phyloP scores from a whole-genome alignment of 2,329 filamentous ascomycete species.

The Phyllosticta paracitricarpa region DNA sequence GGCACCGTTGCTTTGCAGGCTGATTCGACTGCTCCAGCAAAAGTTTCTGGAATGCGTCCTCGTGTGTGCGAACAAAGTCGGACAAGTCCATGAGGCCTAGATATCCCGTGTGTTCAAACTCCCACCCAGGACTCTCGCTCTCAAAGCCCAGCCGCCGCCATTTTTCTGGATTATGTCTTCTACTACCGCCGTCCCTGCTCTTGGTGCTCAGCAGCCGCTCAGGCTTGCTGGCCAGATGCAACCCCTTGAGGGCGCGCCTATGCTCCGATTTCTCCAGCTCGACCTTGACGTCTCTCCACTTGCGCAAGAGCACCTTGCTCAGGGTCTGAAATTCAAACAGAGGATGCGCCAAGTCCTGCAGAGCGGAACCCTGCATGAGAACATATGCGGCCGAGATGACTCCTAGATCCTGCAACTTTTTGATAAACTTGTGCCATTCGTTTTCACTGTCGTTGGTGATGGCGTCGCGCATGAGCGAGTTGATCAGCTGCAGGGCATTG shows the following conservation, averaged over 20 bases:
- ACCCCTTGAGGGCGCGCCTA: constrained; percentile 70
- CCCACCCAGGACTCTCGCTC: constrained; percentile 72
- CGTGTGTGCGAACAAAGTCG: constrained; percentile 84
- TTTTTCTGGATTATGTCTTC: constrained; percentile 75
- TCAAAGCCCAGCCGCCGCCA: constrained; percentile 91
- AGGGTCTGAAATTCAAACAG: constrained; percentile 87
- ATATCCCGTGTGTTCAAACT: constrained; percentile 80
- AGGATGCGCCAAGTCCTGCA: constrained; percentile 84
- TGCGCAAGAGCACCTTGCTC: constrained; percentile 76
- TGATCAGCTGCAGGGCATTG: constrained; percentile 90
- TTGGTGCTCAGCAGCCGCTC: constrained; percentile 40
- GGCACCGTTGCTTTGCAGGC: constrained; percentile 64
- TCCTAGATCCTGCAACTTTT: constrained; percentile 81
- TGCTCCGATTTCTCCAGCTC: constrained; percentile 85
- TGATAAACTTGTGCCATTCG: constrained; percentile 95
- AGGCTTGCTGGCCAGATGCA: constrained; percentile 74
- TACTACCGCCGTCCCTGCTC: constrained; percentile 35
- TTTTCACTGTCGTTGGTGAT: constrained; percentile 66
- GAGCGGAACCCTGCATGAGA: constrained; percentile 86
- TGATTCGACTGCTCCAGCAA: constrained; percentile 77
- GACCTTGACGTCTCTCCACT: constrained; percentile 78
- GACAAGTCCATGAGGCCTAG: constrained; percentile 96
- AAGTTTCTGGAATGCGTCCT: constrained; percentile 86
- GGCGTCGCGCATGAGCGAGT: constrained; percentile 86
- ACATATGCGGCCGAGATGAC: constrained; percentile 83